Conservation (phyloP, 2,329 filamentous ascomycete species). For the Arthrinium puccinioides region DNA sequence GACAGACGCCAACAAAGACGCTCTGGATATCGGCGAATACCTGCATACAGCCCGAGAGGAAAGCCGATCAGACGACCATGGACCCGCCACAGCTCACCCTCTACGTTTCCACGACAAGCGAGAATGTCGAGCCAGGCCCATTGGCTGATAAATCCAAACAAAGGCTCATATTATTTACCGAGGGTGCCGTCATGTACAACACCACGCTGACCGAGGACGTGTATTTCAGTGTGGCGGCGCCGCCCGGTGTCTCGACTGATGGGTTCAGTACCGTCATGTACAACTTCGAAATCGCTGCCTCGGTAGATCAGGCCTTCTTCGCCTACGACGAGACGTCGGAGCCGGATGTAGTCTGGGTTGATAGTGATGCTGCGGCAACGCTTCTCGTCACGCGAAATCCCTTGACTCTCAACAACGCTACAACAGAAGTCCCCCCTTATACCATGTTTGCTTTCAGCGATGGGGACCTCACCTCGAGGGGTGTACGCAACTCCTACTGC, state of each 20-base stretch:
- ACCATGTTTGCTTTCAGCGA: constrained; percentile 68
- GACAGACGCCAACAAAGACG: constrained; percentile 30
- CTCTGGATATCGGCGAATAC: constrained; percentile 84
- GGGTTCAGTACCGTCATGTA: constrained; percentile 48
- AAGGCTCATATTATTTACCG: constrained; percentile 44
- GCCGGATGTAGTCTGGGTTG: constrained; percentile 67
- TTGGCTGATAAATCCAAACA: constrained; percentile 35
- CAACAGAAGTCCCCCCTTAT: constrained; percentile 49
- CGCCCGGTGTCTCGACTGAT: constrained; percentile 53
- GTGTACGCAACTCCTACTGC: constrained; percentile 75
- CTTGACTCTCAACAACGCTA: background rate
- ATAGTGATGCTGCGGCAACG: constrained; percentile 73
- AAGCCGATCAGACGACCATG: constrained; percentile 32
- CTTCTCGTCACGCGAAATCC: constrained; percentile 65
- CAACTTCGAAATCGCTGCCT: constrained; percentile 76
- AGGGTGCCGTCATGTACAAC: constrained; percentile 63
- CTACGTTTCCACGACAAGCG: constrained; percentile 62
- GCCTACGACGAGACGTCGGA: constrained; percentile 44
- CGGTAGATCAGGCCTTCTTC: constrained; percentile 73
- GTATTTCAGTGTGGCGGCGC: constrained; percentile 64
- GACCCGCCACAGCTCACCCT: constrained; percentile 67
- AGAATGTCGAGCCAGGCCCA: constrained; percentile 62
- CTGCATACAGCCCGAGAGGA: constrained; percentile 64
- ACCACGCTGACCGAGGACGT: constrained; percentile 58
- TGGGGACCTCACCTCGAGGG: constrained; percentile 52